Evolutionary conservation across 257 asterid species (phyloP).

Genomic region (Scutellaria galericulata): DNA sequence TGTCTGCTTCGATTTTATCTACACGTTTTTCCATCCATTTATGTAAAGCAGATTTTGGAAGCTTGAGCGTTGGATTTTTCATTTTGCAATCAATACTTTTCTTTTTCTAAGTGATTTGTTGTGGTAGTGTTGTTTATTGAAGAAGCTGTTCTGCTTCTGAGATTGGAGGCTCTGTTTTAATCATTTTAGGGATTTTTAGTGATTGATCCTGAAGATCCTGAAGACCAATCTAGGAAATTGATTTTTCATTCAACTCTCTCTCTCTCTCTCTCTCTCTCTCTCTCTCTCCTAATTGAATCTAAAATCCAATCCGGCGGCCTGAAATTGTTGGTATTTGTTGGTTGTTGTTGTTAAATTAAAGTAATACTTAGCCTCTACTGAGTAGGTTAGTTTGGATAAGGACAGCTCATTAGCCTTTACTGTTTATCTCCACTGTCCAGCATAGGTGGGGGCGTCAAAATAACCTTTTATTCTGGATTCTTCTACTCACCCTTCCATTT

Average conservation of each 20-base stretch:
- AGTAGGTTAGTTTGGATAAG: conserved; percentile 36
- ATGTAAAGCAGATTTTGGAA: not conserved
- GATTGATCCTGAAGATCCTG: conserved; percentile 20
- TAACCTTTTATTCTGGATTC: not conserved
- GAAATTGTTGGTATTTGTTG: conserved; percentile 24
- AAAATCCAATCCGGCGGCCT: conserved; percentile 16
- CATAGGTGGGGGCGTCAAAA: conserved; percentile 12
- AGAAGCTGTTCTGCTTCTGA: not conserved
- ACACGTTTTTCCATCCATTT: not conserved
- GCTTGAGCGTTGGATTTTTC: not conserved
- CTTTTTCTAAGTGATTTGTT: not conserved
- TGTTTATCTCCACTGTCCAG: not conserved
- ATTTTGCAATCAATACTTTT: not conserved
- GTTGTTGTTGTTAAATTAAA: not conserved
- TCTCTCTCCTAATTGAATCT: not conserved
- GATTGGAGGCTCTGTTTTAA: not conserved
- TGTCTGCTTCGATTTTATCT: not conserved
- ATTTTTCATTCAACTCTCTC: not conserved
- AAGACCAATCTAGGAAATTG: not conserved
- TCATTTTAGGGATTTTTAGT: not conserved
- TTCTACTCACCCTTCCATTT: not conserved
- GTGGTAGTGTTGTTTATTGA: not conserved
- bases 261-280: too few relatives aligned
- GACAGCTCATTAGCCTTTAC: conserved; percentile 9
- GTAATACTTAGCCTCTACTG: not conserved